Evolutionary conservation across 164 flowering plant genomes (phyloP), one percentile per base, ranked within the genome.

Genomic region (Vitis rupestris): DNA sequence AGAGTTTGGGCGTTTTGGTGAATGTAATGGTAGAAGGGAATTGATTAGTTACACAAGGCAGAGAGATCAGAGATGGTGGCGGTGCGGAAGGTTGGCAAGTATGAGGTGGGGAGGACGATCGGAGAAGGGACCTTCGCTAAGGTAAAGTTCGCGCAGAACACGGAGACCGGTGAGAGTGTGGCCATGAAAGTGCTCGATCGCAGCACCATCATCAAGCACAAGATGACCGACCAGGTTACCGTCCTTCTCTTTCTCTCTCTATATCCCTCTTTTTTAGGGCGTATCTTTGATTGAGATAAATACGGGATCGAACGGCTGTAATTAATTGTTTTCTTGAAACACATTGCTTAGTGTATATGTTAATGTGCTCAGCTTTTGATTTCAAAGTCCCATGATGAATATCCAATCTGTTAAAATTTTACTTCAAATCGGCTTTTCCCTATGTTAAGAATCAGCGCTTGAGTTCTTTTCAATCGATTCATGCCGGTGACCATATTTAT

Each of bases 121-220:
- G 99, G 99, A 0, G 97, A 93, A 79, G 99, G 99, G 14, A 96
- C 97, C 31, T 96, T 90, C 69, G 99, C 99, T 0, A 96, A 96
- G 76, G 99, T 96, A 37, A 96, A 93, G 83, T 96, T 96, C 76
- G 99, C 99, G 3, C 99, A 96, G 79, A 96, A 96, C 73, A 96
- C 98, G 2, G 99, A 96, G 84, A 93, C 97, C 13, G 99, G 99
- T 17, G 99, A 96, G 74, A 96, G 99, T 74, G 99, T 96, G 10
- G 99, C 99, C 83, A 89, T 96, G 99, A 96, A 96, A 80, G 85
- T 96, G n/a, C 93, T 96, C 67, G 98, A 93, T 82, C 91, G 97
- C 6, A 79, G 79, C 78, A 86, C 98, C 67, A 93, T 96, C 68
- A 78, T 93, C 88, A 92, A 90, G 78, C 98, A 92, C 82, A 96